Conservation (phyloP, 129 eudicot genomes). For the Silybum marianum region DNA sequence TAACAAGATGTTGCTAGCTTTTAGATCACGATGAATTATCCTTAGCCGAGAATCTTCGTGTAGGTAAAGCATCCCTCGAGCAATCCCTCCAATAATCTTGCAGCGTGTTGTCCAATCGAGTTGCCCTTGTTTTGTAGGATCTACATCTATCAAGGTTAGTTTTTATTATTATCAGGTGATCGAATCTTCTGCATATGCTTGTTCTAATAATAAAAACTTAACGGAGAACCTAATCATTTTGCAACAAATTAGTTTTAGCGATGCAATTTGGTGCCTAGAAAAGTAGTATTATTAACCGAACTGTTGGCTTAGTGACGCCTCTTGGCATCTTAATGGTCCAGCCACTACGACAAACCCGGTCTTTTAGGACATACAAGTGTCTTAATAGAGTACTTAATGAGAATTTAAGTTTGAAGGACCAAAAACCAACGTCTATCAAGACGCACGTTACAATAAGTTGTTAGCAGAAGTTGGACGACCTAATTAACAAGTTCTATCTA, state of each 20-base stretch:
- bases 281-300: too few relatives aligned
- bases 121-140: constrained; percentile 11
- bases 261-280: background rate
- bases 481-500: too few relatives aligned
- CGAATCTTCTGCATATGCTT: background rate
- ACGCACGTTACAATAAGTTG: background rate
- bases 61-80: constrained; percentile 14
- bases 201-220: background rate
- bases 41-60: constrained; percentile 18
- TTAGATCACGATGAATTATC: background rate
- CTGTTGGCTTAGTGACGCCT: background rate
- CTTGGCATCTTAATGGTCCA: background rate
- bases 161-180: background rate
- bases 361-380: too few relatives aligned
- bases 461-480: too few relatives aligned
- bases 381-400: background rate
- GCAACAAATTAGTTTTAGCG: background rate
- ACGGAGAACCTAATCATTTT: background rate
- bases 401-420: background rate
- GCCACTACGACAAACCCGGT: background rate
- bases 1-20: constrained; percentile 10
- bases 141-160: background rate
- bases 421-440: too few relatives aligned
- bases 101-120: constrained; percentile 12
- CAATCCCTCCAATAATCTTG: constrained; percentile 13